Evolutionary conservation across 345 rosid genomes (phyloP), one percentile per base, ranked within the genome.

Genomic region (Corchorus olitorius): DNA sequence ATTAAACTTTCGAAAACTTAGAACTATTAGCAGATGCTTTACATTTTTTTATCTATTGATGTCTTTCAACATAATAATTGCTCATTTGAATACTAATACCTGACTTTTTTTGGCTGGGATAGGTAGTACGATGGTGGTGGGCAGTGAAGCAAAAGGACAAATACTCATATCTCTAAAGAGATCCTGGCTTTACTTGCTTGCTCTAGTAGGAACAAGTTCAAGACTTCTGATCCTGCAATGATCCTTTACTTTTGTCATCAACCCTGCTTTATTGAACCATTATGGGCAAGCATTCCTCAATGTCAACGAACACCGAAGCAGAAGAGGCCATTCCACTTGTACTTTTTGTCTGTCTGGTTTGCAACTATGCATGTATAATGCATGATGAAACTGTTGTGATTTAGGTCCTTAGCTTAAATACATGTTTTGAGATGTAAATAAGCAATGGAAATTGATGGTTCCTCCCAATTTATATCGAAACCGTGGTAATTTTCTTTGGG

Each of bases 201-300:
- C 68, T 37, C 68, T 22, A 16, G 7, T 27, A 33, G 48, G 17
- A 64, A 46, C 68, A 12, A 1, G 2, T 63, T 35, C 67, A 35
- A 63, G 48, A 63, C 46, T 63, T 63, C 34, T 34, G 3, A 62
- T 35, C 66, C 66, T 14, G 66, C 34, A 59, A 63, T 37, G 67
- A 17, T 63, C 22, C 22, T 41, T 48, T 16, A 33, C 16, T 39
- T 41, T 64, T 64, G 48, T 8, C 68, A 64, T 64, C 15, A 65
- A 39, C 22, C 49, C 33, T 17, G 69, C 49, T n/a, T 10, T 39
- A 65, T 39, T 65, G 49, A 65, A 17, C 49, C 33, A 65, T n/a
- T 7, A 45, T 4, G 9, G 15, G 27, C 50, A 43, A 65, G 8
- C 17, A 16, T 3, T n/a, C 17, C 4, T n/a, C 7, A n/a, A 65